These are phyloP conservation scores for Gossypioides kirkii DNA, from an alignment of 345 rosid species.

Conservation along the genomic window DNA sequence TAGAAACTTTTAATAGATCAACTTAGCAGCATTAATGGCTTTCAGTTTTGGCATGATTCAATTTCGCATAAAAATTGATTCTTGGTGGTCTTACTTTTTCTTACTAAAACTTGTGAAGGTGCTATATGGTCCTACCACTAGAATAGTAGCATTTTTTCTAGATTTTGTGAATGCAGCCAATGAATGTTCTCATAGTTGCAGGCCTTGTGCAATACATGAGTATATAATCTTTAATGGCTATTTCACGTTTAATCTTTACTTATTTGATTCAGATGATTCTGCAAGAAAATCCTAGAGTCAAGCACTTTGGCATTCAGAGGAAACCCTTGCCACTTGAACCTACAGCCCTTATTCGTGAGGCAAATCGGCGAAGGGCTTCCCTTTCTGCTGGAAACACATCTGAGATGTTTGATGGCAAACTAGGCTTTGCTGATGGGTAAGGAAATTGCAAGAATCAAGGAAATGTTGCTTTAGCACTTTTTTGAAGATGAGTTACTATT, in stretches of 20 bases:
- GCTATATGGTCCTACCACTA: not conserved
- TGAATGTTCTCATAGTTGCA: not conserved
- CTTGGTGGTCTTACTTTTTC: not conserved
- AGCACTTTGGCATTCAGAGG: constrained; percentile 84
- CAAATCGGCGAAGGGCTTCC: constrained; percentile 93
- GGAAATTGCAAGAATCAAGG: constrained; percentile 21
- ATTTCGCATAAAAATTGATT: not conserved
- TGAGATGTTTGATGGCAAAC: constrained; percentile 62
- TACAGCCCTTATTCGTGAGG: constrained; percentile 84
- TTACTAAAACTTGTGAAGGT: not conserved
- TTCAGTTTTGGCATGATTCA: not conserved
- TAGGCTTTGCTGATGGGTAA: constrained; percentile 70
- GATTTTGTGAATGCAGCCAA: constrained; percentile 3
- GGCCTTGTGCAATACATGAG: too few relatives aligned
- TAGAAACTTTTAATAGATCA: not conserved
- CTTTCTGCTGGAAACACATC: constrained; percentile 87
- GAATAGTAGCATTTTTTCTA: not conserved
- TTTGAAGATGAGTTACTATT: not conserved
- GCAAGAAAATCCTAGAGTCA: constrained; percentile 61
- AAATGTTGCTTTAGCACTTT: not conserved
- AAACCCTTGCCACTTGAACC: constrained; percentile 96
- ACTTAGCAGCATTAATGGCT: not conserved
- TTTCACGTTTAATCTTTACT: not conserved
- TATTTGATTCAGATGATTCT: constrained; percentile 57
- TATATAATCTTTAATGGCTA: not conserved